phyloP scores from a whole-genome alignment of 352 stramenopile genomes.

The Globisporangium camurandrum region DNA sequence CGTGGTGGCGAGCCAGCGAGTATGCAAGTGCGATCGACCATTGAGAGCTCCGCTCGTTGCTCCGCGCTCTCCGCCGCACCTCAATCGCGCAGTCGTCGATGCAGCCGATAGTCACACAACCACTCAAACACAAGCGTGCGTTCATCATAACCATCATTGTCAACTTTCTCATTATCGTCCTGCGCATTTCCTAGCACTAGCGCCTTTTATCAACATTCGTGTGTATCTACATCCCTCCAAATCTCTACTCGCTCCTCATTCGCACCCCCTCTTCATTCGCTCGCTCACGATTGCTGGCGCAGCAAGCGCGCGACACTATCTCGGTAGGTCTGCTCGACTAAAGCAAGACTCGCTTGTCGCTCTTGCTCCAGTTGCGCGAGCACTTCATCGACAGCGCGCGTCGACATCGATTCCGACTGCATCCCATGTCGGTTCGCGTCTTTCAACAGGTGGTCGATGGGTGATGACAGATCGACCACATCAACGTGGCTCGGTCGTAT shows the following conservation, averaged over 20 bases:
- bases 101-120: too few relatives aligned
- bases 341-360: constrained; percentile 19
- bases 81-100: too few relatives aligned
- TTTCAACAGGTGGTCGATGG: constrained; percentile 6
- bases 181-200: too few relatives aligned
- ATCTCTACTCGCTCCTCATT: not conserved
- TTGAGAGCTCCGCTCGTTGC: too few relatives aligned
- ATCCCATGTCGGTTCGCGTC: not conserved
- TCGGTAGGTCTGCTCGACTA: constrained; percentile 34
- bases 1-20: too few relatives aligned
- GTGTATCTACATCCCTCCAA: not conserved
- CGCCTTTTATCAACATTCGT: not conserved
- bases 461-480: constrained; percentile 12
- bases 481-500: constrained; percentile 10
- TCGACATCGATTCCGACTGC: not conserved
- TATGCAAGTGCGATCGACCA: too few relatives aligned
- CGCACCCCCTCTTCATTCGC: not conserved
- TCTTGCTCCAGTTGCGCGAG: constrained; percentile 28
- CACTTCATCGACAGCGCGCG: constrained; percentile 15
- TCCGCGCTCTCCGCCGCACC: too few relatives aligned
- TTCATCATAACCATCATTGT: too few relatives aligned
- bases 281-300: not conserved
- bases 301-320: constrained; percentile 24
- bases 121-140: too few relatives aligned
- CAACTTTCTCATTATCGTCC: too few relatives aligned